A percentile compares a stretch with the other conserved stretches of the same genome.
Conservation (phyloP, 2,329 filamentous ascomycete species). For the Aspergillus costaricaensis region DNA sequence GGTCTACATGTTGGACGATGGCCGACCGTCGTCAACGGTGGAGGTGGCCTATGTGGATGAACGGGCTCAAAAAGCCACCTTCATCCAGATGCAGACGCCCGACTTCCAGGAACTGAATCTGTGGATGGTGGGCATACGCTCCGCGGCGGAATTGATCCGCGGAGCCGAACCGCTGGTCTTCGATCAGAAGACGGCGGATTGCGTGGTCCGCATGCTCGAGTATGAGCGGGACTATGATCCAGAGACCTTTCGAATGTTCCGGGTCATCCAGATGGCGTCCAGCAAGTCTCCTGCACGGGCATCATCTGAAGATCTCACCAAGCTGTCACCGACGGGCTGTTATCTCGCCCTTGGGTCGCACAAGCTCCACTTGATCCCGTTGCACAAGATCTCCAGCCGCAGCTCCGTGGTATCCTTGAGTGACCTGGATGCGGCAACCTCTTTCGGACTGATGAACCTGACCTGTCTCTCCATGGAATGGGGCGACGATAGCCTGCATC, state of each 20-base stretch:
- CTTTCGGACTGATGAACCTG: slow-evolving; percentile 65
- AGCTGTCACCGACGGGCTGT: slow-evolving; percentile 64
- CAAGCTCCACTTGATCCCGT: slow-evolving; percentile 68
- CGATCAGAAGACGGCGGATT: slow-evolving; percentile 62
- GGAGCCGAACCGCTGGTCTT: slow-evolving; percentile 55
- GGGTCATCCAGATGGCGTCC: slow-evolving; percentile 65
- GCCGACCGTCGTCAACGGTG: slow-evolving; percentile 65
- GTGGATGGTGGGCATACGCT: slow-evolving; percentile 65
- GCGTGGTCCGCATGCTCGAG: slow-evolving; percentile 64
- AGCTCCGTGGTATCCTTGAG: slow-evolving; percentile 57
- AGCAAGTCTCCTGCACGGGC: slow-evolving; percentile 58
- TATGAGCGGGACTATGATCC: slow-evolving; percentile 69
- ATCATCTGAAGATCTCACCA: slow-evolving; percentile 67
- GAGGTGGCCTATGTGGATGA: slow-evolving; percentile 71
- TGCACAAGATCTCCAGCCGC: slow-evolving; percentile 59
- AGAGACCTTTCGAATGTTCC: slow-evolving; percentile 67
- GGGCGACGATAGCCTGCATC: slow-evolving; percentile 66
- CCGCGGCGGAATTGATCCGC: slow-evolving; percentile 59
- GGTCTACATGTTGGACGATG: slow-evolving; percentile 67
- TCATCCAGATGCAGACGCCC: slow-evolving; percentile 65
- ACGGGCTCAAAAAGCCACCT: slow-evolving; percentile 59
- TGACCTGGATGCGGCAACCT: slow-evolving; percentile 54
- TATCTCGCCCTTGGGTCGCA: slow-evolving; percentile 70
- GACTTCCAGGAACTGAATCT: slow-evolving; percentile 65
- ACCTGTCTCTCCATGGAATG: slow-evolving; percentile 61